phyloP scores from a whole-genome alignment of 148 eudicot genomes.

The Chenopodium suecicum region DNA sequence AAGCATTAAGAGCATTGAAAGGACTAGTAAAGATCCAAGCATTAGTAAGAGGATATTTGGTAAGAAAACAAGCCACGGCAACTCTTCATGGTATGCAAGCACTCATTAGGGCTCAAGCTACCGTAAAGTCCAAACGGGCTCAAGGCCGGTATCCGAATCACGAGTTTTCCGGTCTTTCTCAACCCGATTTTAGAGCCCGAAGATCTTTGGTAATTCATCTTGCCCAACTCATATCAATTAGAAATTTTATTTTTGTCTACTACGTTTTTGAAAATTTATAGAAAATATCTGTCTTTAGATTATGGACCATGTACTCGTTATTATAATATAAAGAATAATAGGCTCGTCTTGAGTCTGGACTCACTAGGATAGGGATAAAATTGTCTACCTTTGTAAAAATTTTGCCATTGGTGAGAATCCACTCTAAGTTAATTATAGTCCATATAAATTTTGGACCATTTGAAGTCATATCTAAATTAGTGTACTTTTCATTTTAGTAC shows the following conservation, averaged over 20 bases:
- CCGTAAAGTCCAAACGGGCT: constrained; percentile 54
- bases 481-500: constrained; percentile 9
- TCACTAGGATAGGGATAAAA: background rate
- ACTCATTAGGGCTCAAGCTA: constrained; percentile 70
- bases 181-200: constrained; percentile 30
- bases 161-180: constrained; percentile 3
- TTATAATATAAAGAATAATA: no score
- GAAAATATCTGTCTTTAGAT: background rate
- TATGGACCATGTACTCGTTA: background rate
- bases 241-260: background rate
- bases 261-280: background rate
- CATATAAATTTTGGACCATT: constrained; percentile 14
- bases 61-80: constrained; percentile 77
- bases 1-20: constrained; percentile 70
- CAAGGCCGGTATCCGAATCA: constrained; percentile 17
- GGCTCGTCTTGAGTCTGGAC: background rate
- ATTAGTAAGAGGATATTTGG: constrained; percentile 71
- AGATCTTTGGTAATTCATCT: constrained; percentile 40
- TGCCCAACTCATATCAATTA: no score
- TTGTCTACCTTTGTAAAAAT: background rate
- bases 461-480: background rate
- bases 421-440: constrained; percentile 6
- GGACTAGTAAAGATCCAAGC: constrained; percentile 85
- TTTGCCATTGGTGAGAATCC: background rate
- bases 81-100: constrained; percentile 80